These are phyloP conservation scores for Diplodia intermedia DNA, from an alignment of 2,329 filamentous ascomycete species.

Conservation along the genomic window DNA sequence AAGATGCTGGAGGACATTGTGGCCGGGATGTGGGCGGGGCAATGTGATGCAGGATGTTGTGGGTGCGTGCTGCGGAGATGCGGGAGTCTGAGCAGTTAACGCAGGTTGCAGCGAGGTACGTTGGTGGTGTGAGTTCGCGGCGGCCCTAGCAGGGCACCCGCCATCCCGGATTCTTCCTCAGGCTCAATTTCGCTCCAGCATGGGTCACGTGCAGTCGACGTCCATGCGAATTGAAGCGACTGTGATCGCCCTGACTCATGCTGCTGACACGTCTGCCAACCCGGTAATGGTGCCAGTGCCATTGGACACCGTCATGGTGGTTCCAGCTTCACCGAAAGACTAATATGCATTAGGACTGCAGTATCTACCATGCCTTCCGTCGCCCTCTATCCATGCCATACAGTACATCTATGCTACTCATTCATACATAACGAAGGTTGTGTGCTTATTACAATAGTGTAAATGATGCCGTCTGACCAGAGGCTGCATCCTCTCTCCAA, in stretches of 20 bases:
- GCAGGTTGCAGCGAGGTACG: slow-evolving; percentile 29
- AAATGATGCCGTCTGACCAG: slow-evolving; percentile 23
- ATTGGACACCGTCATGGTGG: slow-evolving; percentile 17
- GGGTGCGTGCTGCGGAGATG: slow-evolving; percentile 40
- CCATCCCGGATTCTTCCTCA: slow-evolving; percentile 29
- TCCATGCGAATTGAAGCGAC: slow-evolving; percentile 26
- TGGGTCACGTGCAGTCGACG: neutral
- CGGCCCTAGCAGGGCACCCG: slow-evolving; percentile 15
- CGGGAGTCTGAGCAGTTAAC: slow-evolving; percentile 30
- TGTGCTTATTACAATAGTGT: slow-evolving; percentile 28
- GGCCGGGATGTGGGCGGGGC: slow-evolving; percentile 33
- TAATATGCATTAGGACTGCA: slow-evolving; percentile 23
- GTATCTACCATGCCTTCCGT: slow-evolving; percentile 2
- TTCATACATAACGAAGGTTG: slow-evolving; percentile 31
- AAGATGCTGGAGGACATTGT: slow-evolving; percentile 72
- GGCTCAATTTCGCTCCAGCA: slow-evolving; percentile 17
- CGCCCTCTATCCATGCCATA: slow-evolving; percentile 1
- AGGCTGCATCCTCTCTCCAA: slow-evolving; percentile 14
- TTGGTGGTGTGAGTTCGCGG: slow-evolving; percentile 26
- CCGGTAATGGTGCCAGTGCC: slow-evolving; percentile 20
- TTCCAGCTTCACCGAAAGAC: slow-evolving; percentile 12
- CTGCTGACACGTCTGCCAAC: slow-evolving; percentile 23
- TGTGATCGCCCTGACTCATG: slow-evolving; percentile 18
- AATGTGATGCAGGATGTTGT: slow-evolving; percentile 33
- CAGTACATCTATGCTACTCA: slow-evolving; percentile 30